These are phyloP conservation scores for Ascochyta pisi DNA, from an alignment of 2,329 filamentous ascomycete genomes.

Conservation along the genomic window DNA sequence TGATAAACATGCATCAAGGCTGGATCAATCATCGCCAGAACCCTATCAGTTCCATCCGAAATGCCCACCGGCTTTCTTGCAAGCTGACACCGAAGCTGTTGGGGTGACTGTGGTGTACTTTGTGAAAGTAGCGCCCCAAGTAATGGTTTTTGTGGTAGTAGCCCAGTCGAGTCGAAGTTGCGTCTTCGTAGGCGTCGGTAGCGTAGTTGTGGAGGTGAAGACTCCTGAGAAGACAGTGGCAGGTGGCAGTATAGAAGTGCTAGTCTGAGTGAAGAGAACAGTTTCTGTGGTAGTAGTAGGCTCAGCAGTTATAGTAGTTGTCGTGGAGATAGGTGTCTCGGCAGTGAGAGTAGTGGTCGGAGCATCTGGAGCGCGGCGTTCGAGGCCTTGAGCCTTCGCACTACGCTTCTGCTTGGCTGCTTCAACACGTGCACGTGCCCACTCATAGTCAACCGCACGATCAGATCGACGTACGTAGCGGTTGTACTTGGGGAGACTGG, in stretches of 20 bases:
- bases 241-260: slow-evolving; percentile 43
- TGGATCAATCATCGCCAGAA: background rate
- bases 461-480: slow-evolving; percentile 36
- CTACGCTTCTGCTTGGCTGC: slow-evolving; percentile 44
- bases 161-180: slow-evolving; percentile 38
- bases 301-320: slow-evolving; percentile 37
- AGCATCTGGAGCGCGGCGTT: slow-evolving; percentile 47
- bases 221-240: slow-evolving; percentile 46
- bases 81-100: slow-evolving; percentile 43
- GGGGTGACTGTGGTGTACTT: slow-evolving; percentile 47
- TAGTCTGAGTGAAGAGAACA: slow-evolving; percentile 30
- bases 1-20: background rate
- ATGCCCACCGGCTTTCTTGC: slow-evolving; percentile 44
- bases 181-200: slow-evolving; percentile 43
- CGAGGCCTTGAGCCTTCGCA: slow-evolving; percentile 28
- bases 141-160: slow-evolving; percentile 44
- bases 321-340: slow-evolving; percentile 37
- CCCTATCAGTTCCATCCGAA: slow-evolving; percentile 13
- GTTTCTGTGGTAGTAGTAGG: slow-evolving; percentile 41
- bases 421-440: slow-evolving; percentile 44
- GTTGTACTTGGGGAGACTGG: slow-evolving; percentile 27
- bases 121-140: slow-evolving; percentile 45
- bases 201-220: slow-evolving; percentile 43
- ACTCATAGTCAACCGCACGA: slow-evolving; percentile 41
- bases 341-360: slow-evolving; percentile 45